Base-by-base conservation (phyloP, 163 green algal species). In the Scenedesmus sp. region DNA sequence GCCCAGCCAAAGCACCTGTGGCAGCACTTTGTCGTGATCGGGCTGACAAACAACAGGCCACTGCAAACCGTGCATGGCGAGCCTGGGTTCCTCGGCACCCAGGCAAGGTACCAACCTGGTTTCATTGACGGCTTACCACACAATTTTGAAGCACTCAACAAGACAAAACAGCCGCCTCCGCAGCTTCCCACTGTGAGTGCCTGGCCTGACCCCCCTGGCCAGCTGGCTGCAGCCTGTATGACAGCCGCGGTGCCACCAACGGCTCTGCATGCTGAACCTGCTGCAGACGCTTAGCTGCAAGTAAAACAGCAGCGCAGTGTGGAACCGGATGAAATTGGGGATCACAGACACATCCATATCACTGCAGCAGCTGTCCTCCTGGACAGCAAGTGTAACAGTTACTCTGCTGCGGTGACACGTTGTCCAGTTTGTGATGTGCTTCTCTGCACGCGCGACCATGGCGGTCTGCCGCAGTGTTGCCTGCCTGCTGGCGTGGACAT, bases 401-500 rank as follows among this genome's bases (percentile, higher is more conserved):
- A 61, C 51, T 22, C 13, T 20, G 46, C 51, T 61, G 51, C 9
- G 20, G 51, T 61, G n/a, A 70, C 56, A 70, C 15, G 15, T 70
- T n/a, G 30, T 76, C 4, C 30, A 15, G 7, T 40, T 16, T 37
- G 7, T 40, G 30, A 5, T 40, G 30, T 76, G 65, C 56, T 37
- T 76, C 24, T 59, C 30, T 10, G 1, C 18, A 7, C 46, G 30
- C 81, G 30, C 81, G n/a, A 49, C 18, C 13, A 30, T 49, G 26
- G 4, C 30, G 30, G 9, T 0, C 46, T 37, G 42, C 56, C 30
- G 24, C 86, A 95, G 93, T 95, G 93, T 82, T 95, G 93, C 81
- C 89, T 95, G 76, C 93, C 93, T 18, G 89, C 49, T 30, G 93
- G 93, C 0, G 89, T 95, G 33, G 65, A 94, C 42, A 81, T 95